Evolutionary conservation across 192 early-diverging fungal genomes (phyloP).

Genomic region (Rhizoclosmatium globosum): DNA sequence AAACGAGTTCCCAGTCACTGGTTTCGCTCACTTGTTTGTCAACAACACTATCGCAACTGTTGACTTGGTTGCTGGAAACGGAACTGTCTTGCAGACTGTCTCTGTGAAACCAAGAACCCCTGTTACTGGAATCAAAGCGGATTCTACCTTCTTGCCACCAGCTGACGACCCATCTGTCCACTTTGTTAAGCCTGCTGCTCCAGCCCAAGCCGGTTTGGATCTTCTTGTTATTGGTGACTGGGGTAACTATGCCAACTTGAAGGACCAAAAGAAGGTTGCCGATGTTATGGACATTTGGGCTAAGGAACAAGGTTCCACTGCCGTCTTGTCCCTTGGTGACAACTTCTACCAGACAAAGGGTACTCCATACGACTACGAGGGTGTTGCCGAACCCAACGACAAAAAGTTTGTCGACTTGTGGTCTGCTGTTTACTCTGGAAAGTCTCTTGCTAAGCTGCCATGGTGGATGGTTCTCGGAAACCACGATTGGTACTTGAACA

Average conservation of each 20-base stretch:
- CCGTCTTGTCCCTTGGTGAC: constrained; percentile 27
- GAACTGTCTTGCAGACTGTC: not conserved
- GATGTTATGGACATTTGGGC: constrained; percentile 27
- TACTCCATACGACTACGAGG: constrained; percentile 10
- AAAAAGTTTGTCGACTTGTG: constrained; percentile 16
- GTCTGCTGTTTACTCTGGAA: constrained; percentile 5
- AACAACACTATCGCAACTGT: not conserved
- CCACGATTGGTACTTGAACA: constrained; percentile 41
- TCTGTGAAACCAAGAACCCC: not conserved
- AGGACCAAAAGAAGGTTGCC: constrained; percentile 15
- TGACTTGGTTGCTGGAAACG: constrained; percentile 14
- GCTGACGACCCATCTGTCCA: not conserved
- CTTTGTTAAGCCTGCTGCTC: constrained; percentile 3
- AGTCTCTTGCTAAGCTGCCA: constrained; percentile 7
- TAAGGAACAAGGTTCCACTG: not conserved
- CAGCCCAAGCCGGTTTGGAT: not conserved
- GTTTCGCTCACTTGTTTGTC: constrained; percentile 26
- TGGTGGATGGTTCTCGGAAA: constrained; percentile 28
- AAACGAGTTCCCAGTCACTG: constrained; percentile 4
- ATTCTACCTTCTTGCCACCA: not conserved
- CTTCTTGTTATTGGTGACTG: constrained; percentile 29
- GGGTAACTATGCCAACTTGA: constrained; percentile 25
- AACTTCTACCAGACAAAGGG: constrained; percentile 23
- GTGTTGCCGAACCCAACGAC: constrained; percentile 10
- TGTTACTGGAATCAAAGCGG: not conserved